Percentiles rank a stretch among this genome's conserved stretches.
These are phyloP conservation scores for Plasmodium adleri DNA, from an alignment of 169 alveolate species.

Conservation along the genomic window DNA sequence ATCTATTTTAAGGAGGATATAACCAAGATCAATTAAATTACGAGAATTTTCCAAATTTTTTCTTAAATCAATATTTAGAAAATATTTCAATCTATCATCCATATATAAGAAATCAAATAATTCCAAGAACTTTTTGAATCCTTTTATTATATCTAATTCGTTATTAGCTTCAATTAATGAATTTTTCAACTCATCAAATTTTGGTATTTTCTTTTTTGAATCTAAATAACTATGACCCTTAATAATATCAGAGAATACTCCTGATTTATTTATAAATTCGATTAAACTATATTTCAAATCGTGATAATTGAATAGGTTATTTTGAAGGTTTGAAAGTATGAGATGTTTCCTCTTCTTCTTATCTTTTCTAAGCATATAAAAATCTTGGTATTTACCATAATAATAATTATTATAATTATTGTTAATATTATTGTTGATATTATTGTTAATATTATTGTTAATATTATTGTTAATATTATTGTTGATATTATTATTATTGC, in stretches of 20 bases:
- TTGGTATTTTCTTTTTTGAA: conserved; percentile 24
- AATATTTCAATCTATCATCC: conserved; percentile 51
- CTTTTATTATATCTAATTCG: conserved; percentile 41
- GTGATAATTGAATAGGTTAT: conserved; percentile 30
- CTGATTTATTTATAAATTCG: conserved; percentile 74
- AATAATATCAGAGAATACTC: conserved; percentile 47
- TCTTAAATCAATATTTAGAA: conserved; percentile 33
- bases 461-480: background rate
- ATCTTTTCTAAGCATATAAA: background rate
- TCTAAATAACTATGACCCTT: conserved; percentile 37
- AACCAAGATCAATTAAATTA: conserved; percentile 45
- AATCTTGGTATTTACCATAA: background rate
- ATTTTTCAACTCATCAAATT: conserved; percentile 56
- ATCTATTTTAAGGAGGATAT: conserved; percentile 43
- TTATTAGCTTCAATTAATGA: conserved; percentile 23
- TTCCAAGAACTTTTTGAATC: conserved; percentile 53
- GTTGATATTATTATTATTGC: background rate
- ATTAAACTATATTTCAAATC: conserved; percentile 34
- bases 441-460: too few relatives aligned
- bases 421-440: background rate
- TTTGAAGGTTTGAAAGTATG: conserved; percentile 24
- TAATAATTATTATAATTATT: background rate
- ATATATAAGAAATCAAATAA: conserved; percentile 53
- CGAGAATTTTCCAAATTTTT: conserved; percentile 36
- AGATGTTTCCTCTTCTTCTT: conserved; percentile 13